These are phyloP conservation scores for Curvularia eragrostidis DNA, from an alignment of 2,329 filamentous ascomycete species.

Conservation along the genomic window DNA sequence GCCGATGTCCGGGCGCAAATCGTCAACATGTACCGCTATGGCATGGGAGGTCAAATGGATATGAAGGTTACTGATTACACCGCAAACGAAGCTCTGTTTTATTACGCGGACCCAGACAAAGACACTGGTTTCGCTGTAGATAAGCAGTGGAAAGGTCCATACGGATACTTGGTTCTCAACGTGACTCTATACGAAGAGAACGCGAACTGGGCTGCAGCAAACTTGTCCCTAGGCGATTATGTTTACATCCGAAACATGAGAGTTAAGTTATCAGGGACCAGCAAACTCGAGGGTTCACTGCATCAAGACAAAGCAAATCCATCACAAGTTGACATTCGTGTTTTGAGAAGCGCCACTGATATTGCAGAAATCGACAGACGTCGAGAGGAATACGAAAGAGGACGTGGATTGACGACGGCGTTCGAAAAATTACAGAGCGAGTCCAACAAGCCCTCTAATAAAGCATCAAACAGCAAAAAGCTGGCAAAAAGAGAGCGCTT, in stretches of 20 bases:
- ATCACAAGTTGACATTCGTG: conserved; percentile 64
- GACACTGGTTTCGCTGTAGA: conserved; percentile 33
- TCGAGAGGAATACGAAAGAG: conserved; percentile 67
- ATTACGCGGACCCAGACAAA: conserved; percentile 55
- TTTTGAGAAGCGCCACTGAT: conserved; percentile 12
- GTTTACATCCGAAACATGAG: conserved; percentile 75
- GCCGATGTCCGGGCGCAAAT: conserved; percentile 76
- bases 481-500: conserved; percentile 48
- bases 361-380: conserved; percentile 56
- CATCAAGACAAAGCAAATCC: conserved; percentile 64
- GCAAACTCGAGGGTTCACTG: conserved; percentile 74
- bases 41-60: conserved; percentile 45
- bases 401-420: conserved; percentile 21
- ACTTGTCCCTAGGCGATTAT: conserved; percentile 67
- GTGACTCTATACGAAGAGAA: conserved; percentile 76
- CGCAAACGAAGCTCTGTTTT: conserved; percentile 66
- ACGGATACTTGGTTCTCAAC: conserved; percentile 73
- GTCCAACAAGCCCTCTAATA: conserved; percentile 29
- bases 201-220: conserved; percentile 61
- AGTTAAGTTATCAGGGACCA: conserved; percentile 61
- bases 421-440: conserved; percentile 23
- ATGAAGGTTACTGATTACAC: conserved; percentile 39
- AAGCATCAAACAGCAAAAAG: conserved; percentile 41
- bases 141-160: conserved; percentile 74
- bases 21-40: conserved; percentile 60